phyloP scores from a whole-genome alignment of 441 rosid species.

The Geranium incanum region DNA sequence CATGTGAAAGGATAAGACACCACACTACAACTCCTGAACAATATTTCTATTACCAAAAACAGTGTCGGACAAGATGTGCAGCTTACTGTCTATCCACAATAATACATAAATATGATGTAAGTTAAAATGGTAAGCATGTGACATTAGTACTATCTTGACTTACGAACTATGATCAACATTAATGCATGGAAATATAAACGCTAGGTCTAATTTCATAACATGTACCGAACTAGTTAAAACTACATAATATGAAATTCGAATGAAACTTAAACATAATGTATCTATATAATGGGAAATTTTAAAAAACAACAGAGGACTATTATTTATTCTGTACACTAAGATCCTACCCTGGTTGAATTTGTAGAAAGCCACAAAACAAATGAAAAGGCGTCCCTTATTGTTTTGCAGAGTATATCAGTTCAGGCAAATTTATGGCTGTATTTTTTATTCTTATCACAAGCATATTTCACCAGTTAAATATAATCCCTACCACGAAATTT shows the following conservation, averaged over 20 bases:
- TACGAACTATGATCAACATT: no score
- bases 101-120: not conserved
- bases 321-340: not conserved
- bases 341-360: slow-evolving; percentile 4
- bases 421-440: not conserved
- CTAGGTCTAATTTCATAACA: not conserved
- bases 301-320: not conserved
- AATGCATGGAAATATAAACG: not conserved
- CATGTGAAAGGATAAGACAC: not conserved
- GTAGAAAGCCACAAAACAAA: not conserved
- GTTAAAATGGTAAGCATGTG: not conserved
- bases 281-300: not conserved
- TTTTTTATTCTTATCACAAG: slow-evolving; percentile 17
- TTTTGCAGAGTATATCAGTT: not conserved
- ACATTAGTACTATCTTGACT: not conserved
- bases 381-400: not conserved
- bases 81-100: not conserved
- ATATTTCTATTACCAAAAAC: not conserved
- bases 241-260: not conserved
- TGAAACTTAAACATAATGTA: no score
- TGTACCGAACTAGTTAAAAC: not conserved
- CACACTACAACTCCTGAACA: not conserved
- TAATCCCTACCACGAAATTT: not conserved
- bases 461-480: not conserved
- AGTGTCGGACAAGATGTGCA: not conserved